Base-by-base conservation (phyloP, 176 grass and related monocot genomes). In the Bromus sterilis region DNA sequence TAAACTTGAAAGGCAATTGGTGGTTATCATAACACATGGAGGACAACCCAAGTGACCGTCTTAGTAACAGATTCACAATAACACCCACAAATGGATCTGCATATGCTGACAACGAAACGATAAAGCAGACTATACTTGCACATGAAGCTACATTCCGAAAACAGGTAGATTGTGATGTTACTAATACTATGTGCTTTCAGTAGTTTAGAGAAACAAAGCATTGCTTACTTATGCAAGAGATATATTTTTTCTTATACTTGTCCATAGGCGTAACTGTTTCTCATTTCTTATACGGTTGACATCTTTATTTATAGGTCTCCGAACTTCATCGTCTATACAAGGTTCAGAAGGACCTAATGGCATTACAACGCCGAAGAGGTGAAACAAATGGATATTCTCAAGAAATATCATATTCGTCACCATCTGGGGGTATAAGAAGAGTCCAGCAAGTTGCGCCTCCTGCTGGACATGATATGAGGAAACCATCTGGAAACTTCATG, bases 271-370 rank as follows among this genome's bases (percentile, higher is more conserved):
- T 46, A 84, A 18, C 25, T 8, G 18, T 81, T 85, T 63, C 67
- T 85, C 26, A 86, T 86, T 88, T 87, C 37, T 23, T 82, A 43
- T 76, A 49, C 21, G 74, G 68, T 80, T 79, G 42, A 57, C n/a
- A 33, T 66, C 6, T 86, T 70, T 71, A 80, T 33, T 21, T 53
- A 53, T 53, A 97, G 94, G 89, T 97, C 12, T 87, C 80, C 71
- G 92, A 97, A 80, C 92, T 97, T 70, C 94, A 94, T 61, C 83
- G 78, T 49, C 80, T 97, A 70, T 97, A 97, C 80, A 90, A 85
- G 86, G 88, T 77, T 91, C 94, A 97, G 88, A 97, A 92, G 31
- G 83, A 97, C 49, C 55, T 94, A 87, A 97, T 89, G 94, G 75
- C 85, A 73, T 73, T 48, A 42, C 86, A 80, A 25, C 89, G 74